A percentile compares a stretch with the other conserved stretches of the same genome.
Conservation (phyloP, 2,329 filamentous ascomycete species). For the Colletotrichum gigasporum region DNA sequence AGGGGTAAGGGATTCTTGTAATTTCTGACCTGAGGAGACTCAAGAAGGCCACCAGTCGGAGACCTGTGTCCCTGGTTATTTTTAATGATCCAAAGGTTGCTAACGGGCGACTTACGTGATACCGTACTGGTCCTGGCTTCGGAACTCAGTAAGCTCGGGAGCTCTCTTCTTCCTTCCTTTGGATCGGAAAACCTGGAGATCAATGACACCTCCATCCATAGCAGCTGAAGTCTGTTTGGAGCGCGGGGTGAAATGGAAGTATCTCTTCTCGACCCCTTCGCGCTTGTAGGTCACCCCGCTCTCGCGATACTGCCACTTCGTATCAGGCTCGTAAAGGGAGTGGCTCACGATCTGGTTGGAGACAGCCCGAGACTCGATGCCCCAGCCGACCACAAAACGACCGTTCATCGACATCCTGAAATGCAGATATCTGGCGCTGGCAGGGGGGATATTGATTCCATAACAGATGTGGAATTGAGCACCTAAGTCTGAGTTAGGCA, state of each 20-base stretch:
- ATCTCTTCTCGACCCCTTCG: conserved; percentile 57
- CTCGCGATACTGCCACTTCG: conserved; percentile 50
- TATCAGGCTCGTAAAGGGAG: conserved; percentile 59
- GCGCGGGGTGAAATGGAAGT: conserved; percentile 58
- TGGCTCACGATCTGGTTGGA: conserved; percentile 51
- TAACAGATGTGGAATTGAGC: conserved; percentile 64
- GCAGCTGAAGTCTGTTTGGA: conserved; percentile 49
- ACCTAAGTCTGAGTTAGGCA: conserved; percentile 42
- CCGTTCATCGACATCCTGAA: conserved; percentile 68
- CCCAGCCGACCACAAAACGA: conserved; percentile 61
- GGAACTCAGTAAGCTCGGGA: conserved; percentile 53
- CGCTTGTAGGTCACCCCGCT: conserved; percentile 43
- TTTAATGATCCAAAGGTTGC: background rate
- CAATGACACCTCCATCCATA: conserved; percentile 65
- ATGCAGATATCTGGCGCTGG: conserved; percentile 53
- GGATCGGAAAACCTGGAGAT: conserved; percentile 63
- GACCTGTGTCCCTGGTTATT: conserved; percentile 48
- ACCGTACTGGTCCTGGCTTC: conserved; percentile 59
- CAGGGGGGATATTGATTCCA: conserved; percentile 45
- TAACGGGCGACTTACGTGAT: conserved; percentile 56
- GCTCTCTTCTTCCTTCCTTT: conserved; percentile 54
- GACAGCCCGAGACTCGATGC: conserved; percentile 50
- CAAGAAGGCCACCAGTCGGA: conserved; percentile 61
- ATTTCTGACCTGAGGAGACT: no score
- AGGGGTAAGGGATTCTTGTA: no score